Conservation (phyloP, 1,139 yeast species). For the Pichia sp. region DNA sequence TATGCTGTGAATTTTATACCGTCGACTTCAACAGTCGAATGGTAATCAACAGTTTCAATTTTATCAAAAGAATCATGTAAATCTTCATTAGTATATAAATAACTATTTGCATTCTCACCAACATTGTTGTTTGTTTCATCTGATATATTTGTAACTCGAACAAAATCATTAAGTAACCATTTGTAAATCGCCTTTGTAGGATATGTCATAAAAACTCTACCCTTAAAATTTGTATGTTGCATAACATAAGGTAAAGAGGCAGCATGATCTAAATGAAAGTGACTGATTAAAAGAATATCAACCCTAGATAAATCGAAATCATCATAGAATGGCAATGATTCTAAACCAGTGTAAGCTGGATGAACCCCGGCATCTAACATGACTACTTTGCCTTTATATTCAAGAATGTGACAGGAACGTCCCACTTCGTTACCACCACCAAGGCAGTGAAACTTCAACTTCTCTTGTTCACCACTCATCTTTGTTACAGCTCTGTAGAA, state of each 20-base stretch:
- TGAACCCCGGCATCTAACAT: slow-evolving; percentile 98
- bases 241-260: slow-evolving; percentile 96
- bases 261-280: slow-evolving; percentile 96
- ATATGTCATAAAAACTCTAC: slow-evolving; percentile 97
- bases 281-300: slow-evolving; percentile 82
- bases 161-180: slow-evolving; percentile 93
- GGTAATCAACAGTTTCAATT: slow-evolving; percentile 92
- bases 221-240: slow-evolving; percentile 93
- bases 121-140: slow-evolving; percentile 33
- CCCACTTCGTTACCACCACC: slow-evolving; percentile 99
- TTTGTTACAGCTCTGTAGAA: background rate
- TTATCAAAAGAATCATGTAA: slow-evolving; percentile 78
- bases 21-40: slow-evolving; percentile 88
- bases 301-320: slow-evolving; percentile 86
- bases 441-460: slow-evolving; percentile 64
- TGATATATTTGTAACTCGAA: slow-evolving; percentile 77
- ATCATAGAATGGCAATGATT: slow-evolving; percentile 90
- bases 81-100: slow-evolving; percentile 85
- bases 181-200: slow-evolving; percentile 97
- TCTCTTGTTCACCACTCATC: slow-evolving; percentile 13
- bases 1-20: slow-evolving; percentile 95
- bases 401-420: slow-evolving; percentile 87
- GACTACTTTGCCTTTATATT: slow-evolving; percentile 90
- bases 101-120: slow-evolving; percentile 36
- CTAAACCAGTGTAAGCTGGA: slow-evolving; percentile 87